Base-by-base conservation (phyloP, 176 grass and related monocot species). In the Oryza meyeriana region DNA sequence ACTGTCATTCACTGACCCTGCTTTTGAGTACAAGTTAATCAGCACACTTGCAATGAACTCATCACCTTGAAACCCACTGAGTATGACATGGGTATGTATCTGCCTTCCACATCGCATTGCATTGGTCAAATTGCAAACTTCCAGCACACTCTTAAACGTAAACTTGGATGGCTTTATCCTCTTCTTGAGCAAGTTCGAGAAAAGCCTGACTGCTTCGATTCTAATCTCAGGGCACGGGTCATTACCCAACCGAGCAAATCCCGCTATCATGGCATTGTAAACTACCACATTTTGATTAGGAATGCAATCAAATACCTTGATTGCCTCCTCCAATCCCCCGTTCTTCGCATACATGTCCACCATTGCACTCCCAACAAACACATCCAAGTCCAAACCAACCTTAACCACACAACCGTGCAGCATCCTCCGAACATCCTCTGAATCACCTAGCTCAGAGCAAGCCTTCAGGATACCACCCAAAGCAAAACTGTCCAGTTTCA, bases 191-290 rank as follows among this genome's bases (percentile, higher is more conserved):
- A 94, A 87, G 34, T 90, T 72, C 35, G 62, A 64, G 45, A 86
- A 97, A 73, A 97, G 80, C 72, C 68, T 85, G 27, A 94, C 64
- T 27, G 91, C 87, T 83, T 83, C 72, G 20, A 85, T 57, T 71
- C 79, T 88, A 33, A 80, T 17, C 87, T 90, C 82, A 32, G 67
- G 41, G 57, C 85, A 90, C n/a, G 69, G 77, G 40, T 92, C 85
- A 17, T 88, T 92, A 68, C 91, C 94, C 71, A 97, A 64, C 22
- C 87, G 79, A 77, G 89, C 86, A 64, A 92, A 94, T 10, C 94
- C 91, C 0, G 92, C 94, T 72, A 97, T 97, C 94, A 97, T 88
- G 74, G 89, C 88, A 92, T 86, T 88, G 74, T 94, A 90, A 31
- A 94, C 78, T 13, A 94, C 87, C 25, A 81, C 79, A 87, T 79